Conservation (phyloP, 2,329 filamentous ascomycete species). For the Emericellopsis atlantica region DNA sequence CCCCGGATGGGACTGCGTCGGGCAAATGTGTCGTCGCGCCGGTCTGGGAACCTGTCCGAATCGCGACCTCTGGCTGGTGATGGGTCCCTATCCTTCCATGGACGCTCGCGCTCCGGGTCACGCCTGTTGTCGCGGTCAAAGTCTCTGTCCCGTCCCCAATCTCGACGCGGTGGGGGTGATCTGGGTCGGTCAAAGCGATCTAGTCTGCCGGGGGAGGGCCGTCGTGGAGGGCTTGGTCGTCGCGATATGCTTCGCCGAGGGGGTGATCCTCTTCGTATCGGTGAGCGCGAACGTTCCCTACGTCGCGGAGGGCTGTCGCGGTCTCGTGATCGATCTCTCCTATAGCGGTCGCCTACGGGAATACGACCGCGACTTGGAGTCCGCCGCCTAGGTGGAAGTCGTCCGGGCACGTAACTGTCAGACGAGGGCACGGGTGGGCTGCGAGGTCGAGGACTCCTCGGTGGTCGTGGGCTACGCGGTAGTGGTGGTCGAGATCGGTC, state of each 20-base stretch:
- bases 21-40: constrained; percentile 13
- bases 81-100: constrained; percentile 4
- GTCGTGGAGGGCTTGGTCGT: constrained; percentile 5
- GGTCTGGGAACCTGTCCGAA: constrained; percentile 26
- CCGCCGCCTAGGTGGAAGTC: constrained; percentile 17
- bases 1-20: not conserved
- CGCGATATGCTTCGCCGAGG: constrained; percentile 24
- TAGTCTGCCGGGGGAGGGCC: constrained; percentile 14
- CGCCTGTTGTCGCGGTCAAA: constrained; percentile 14
- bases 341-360: not conserved
- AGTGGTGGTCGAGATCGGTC: constrained; percentile 4
- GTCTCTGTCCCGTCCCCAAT: constrained; percentile 17
- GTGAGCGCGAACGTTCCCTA: constrained; percentile 5
- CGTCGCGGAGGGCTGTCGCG: not conserved
- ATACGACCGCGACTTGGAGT: not conserved
- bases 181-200: constrained; percentile 24
- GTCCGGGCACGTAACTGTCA: constrained; percentile 18
- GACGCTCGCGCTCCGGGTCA: not conserved
- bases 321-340: not conserved
- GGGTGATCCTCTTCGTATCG: constrained; percentile 11
- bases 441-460: constrained; percentile 9
- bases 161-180: constrained; percentile 21
- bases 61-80: not conserved
- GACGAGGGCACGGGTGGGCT: constrained; percentile 13
- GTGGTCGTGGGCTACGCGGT: constrained; percentile 5